Base-by-base conservation (phyloP, 2,329 filamentous ascomycete species). In the Cryphonectria nitschkei region DNA sequence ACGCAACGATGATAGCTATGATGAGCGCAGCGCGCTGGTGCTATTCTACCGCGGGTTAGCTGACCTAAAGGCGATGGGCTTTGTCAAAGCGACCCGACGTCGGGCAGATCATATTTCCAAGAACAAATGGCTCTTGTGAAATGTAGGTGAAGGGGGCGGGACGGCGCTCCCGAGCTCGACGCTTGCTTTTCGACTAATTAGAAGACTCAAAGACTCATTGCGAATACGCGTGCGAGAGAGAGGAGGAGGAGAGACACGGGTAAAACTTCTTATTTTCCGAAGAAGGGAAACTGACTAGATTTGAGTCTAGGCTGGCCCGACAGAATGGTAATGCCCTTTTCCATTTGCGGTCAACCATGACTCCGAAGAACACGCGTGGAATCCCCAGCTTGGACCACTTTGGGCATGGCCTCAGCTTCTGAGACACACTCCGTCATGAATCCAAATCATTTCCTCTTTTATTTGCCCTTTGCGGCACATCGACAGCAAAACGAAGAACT, bases 91-190 rank as follows among this genome's bases (percentile, higher is more conserved):
- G 73, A 98, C 92, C 77, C 93, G 92, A 81, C 97, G 95, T 85
- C 97, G 97, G 85, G 89, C 90, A 34, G 96, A 98, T 79, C 95
- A 98, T 81, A 84, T 98, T 75, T 91, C 93, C 54, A 98, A 98
- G 84, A 85, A 94, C 89, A 94, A 92, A 79, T 96, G 95, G 76
- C 83, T 96, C 73, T 88, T 72, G 79, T 78, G 69, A 70, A 9
- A 11, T 9, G 37, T 39, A 9, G 8, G 37, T 52, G 70, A 58
- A 39, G 58, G 60, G n/a, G n/a, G 29, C 34, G 39, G 63, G 66
- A 62, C 32, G 60, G 67, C 32, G 22, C 22, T n/a, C 39, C 67
- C 67, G 61, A 68, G 50, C 50, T 13, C 41, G 29, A 26, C n/a
- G 54, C 50, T 34, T 41, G 68, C 19, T n/a, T 32, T 60, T 39